Conservation (phyloP, 2,329 filamentous ascomycete species). For the Botrytis paeoniae region DNA sequence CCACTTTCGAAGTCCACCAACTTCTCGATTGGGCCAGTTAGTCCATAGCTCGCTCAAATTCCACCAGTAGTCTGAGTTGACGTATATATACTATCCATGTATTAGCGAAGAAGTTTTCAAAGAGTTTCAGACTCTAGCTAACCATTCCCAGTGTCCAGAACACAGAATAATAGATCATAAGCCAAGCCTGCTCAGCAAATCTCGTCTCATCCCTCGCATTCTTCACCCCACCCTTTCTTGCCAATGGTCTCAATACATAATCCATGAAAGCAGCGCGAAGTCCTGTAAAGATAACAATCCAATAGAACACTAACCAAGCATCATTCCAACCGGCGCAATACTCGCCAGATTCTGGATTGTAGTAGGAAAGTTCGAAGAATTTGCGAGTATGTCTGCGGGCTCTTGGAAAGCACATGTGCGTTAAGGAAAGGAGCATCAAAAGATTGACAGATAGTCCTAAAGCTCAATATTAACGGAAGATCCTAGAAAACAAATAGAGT, state of each 20-base stretch:
- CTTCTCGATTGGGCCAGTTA: slow-evolving; percentile 76
- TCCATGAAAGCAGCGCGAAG: slow-evolving; percentile 83
- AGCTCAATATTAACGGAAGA: slow-evolving; percentile 18
- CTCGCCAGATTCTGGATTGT: slow-evolving; percentile 62
- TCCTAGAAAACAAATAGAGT: neutral
- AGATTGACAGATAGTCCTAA: slow-evolving; percentile 82
- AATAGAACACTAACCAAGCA: slow-evolving; percentile 70
- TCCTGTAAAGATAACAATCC: slow-evolving; percentile 81
- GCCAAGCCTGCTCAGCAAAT: slow-evolving; percentile 93
- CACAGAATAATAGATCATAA: slow-evolving; percentile 75
- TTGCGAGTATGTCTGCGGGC: slow-evolving; percentile 76
- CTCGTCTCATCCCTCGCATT: slow-evolving; percentile 74
- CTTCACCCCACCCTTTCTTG: slow-evolving; percentile 66
- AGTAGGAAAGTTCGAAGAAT: slow-evolving; percentile 85
- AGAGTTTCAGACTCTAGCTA: slow-evolving; percentile 37
- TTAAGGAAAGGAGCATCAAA: slow-evolving; percentile 75
- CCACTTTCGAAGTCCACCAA: slow-evolving; percentile 72
- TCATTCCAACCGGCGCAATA: slow-evolving; percentile 82
- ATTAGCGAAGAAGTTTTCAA: slow-evolving; percentile 26
- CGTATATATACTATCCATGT: slow-evolving; percentile 68
- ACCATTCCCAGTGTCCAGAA: slow-evolving; percentile 87
- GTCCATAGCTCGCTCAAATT: slow-evolving; percentile 78
- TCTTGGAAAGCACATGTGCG: slow-evolving; percentile 78
- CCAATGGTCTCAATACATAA: slow-evolving; percentile 77
- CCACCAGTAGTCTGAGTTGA: slow-evolving; percentile 72